These are phyloP conservation scores for Vitis rotundifolia DNA, from an alignment of 164 flowering plant genomes.

Conservation along the genomic window DNA sequence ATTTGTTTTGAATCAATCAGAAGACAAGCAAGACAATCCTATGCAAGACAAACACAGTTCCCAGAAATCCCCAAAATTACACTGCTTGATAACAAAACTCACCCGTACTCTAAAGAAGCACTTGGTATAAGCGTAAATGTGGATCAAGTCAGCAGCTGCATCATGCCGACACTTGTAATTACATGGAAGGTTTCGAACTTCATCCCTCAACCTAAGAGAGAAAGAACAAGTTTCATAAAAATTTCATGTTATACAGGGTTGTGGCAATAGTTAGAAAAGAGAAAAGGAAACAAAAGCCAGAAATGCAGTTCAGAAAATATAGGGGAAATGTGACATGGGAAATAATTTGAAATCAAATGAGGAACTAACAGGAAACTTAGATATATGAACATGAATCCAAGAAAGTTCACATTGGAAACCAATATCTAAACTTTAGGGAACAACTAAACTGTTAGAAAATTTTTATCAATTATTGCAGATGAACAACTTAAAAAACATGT, in stretches of 20 bases:
- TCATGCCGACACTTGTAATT: conserved; percentile 88
- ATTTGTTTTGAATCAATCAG: background rate
- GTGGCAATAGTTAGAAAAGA: background rate
- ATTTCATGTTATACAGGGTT: background rate
- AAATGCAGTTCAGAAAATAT: background rate
- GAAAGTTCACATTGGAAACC: too few species aligned
- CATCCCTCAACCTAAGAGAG: conserved; percentile 86
- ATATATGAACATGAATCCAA: too few species aligned
- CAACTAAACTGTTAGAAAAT: too few species aligned
- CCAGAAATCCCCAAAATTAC: background rate
- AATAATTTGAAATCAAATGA: too few species aligned
- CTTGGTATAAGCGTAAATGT: conserved; percentile 87
- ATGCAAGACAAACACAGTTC: background rate
- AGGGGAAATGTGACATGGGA: too few species aligned
- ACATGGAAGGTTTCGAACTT: conserved; percentile 85
- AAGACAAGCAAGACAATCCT: background rate
- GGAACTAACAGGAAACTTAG: too few species aligned
- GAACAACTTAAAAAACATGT: too few species aligned
- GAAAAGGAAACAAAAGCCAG: background rate
- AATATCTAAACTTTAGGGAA: too few species aligned
- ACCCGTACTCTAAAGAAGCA: conserved; percentile 79
- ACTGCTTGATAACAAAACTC: conserved; percentile 21
- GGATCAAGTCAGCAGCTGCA: conserved; percentile 98
- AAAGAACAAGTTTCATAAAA: conserved; percentile 2
- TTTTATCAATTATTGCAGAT: too few species aligned